A percentile compares a stretch with the other conserved stretches of the same genome.
Evolutionary conservation across 441 rosid genomes (phyloP).

Genomic region (Pelargonium citronellum): DNA sequence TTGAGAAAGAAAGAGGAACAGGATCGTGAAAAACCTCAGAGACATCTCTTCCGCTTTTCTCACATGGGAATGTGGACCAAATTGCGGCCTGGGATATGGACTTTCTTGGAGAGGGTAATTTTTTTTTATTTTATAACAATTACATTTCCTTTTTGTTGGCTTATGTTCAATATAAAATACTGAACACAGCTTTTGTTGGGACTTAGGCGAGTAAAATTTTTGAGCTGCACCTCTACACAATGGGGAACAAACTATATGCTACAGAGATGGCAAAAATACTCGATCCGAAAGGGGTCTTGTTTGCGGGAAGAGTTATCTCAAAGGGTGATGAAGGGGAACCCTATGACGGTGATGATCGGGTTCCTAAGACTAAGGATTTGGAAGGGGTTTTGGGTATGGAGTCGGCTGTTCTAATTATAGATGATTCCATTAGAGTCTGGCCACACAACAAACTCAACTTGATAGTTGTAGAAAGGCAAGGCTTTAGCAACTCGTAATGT

Average conservation of each 20-base stretch:
- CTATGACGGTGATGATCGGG: constrained; percentile 78
- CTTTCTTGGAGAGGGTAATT: constrained; percentile 77
- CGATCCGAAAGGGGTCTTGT: constrained; percentile 77
- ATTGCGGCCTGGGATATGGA: constrained; percentile 97
- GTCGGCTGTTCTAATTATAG: constrained; percentile 86
- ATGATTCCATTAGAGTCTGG: constrained; percentile 97
- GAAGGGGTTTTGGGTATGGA: constrained; percentile 99
- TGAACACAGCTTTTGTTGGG: constrained; percentile 18
- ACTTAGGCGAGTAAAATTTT: constrained; percentile 76
- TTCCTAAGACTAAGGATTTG: constrained; percentile 91
- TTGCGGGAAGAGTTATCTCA: constrained; percentile 90
- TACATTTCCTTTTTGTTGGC: constrained; percentile 12
- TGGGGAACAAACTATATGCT: constrained; percentile 98
- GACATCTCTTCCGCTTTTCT: constrained; percentile 84
- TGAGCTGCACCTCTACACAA: constrained; percentile 94
- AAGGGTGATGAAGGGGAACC: constrained; percentile 92
- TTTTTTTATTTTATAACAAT: background rate
- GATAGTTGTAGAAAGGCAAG: constrained; percentile 83
- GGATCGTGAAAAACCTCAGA: constrained; percentile 76
- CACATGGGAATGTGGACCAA: constrained; percentile 99
- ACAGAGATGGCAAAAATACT: constrained; percentile 99
- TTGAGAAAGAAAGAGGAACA: constrained; percentile 94
- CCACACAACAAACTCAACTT: constrained; percentile 85
- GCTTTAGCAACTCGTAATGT: background rate
- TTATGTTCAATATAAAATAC: constrained; percentile 18